These are phyloP conservation scores for Glaciozyma martinii DNA, from an alignment of 768 basidiomycete genomes.

Conservation along the genomic window DNA sequence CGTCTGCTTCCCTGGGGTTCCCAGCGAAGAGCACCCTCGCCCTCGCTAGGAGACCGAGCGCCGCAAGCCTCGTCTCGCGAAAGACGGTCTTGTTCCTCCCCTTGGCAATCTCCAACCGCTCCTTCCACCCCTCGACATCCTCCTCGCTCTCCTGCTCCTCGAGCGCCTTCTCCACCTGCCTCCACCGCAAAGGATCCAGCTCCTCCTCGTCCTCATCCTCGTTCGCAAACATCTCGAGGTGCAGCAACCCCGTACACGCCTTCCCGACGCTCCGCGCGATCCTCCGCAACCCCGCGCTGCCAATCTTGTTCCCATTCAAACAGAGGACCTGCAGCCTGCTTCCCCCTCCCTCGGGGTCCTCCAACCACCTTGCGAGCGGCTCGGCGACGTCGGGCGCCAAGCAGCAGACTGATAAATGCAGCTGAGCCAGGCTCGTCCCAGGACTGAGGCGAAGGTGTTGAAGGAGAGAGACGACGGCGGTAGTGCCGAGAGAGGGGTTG, in stretches of 20 bases:
- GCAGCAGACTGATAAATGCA: slow-evolving; percentile 15
- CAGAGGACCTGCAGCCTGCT: slow-evolving; percentile 12
- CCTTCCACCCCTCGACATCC: not conserved
- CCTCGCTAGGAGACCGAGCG: slow-evolving; percentile 6
- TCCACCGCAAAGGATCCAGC: not conserved
- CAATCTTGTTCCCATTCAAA: slow-evolving; percentile 12
- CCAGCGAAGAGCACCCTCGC: slow-evolving; percentile 19
- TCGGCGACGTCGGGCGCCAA: slow-evolving; percentile 21
- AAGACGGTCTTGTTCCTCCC: slow-evolving; percentile 20
- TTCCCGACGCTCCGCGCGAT: slow-evolving; percentile 15
- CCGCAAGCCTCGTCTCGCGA: slow-evolving; percentile 16
- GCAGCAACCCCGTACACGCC: slow-evolving; percentile 15
- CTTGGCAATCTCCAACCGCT: slow-evolving; percentile 8
- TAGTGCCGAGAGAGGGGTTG: slow-evolving; percentile 5
- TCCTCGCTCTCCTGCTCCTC: not conserved
- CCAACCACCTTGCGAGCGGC: slow-evolving; percentile 19
- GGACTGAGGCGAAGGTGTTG: slow-evolving; percentile 12
- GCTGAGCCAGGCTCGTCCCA: slow-evolving; percentile 10
- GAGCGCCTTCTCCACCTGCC: not conserved
- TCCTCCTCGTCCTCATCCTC: slow-evolving; percentile 3
- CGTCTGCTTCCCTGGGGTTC: not conserved
- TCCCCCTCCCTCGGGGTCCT: slow-evolving; percentile 9
- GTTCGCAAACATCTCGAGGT: slow-evolving; percentile 26
- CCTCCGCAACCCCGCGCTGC: slow-evolving; percentile 3
- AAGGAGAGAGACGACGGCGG: slow-evolving; percentile 10